Conservation (phyloP, 306 rosid genomes). For the Prinsepia uniflora region DNA sequence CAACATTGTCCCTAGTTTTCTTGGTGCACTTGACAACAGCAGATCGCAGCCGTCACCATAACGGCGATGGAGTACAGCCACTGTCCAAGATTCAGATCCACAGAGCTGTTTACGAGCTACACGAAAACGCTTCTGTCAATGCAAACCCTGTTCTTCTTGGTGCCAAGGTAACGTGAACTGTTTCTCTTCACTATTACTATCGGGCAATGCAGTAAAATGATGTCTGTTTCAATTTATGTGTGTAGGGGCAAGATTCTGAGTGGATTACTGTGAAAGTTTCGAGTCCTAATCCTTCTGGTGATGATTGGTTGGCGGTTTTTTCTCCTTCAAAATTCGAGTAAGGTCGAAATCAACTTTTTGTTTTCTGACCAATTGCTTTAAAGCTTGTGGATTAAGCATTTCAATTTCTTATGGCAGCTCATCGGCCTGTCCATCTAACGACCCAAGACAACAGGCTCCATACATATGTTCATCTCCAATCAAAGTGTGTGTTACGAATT, state of each 20-base stretch:
- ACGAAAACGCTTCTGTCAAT: slow-evolving; percentile 26
- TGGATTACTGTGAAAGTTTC: slow-evolving; percentile 29
- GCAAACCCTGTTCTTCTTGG: slow-evolving; percentile 35
- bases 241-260: slow-evolving; percentile 33
- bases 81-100: slow-evolving; percentile 37
- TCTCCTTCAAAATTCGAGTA: slow-evolving; percentile 42
- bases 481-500: slow-evolving; percentile 40
- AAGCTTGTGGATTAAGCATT: neutral
- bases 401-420: slow-evolving; percentile 40
- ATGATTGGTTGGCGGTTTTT: slow-evolving; percentile 43
- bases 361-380: neutral
- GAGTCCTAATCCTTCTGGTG: slow-evolving; percentile 30
- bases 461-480: slow-evolving; percentile 74
- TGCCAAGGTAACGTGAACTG: slow-evolving; percentile 15
- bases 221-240: neutral
- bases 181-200: neutral
- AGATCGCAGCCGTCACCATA: neutral
- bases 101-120: slow-evolving; percentile 32
- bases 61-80: slow-evolving; percentile 35
- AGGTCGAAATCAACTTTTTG: neutral
- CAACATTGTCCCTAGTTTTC: neutral
- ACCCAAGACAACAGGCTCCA: slow-evolving; percentile 48
- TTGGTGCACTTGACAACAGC: slow-evolving; percentile 7
- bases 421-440: slow-evolving; percentile 49
- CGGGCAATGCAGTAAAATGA: too few species aligned